Conservation (phyloP, 2,329 filamentous ascomycete species). For the Colletotrichum lini region DNA sequence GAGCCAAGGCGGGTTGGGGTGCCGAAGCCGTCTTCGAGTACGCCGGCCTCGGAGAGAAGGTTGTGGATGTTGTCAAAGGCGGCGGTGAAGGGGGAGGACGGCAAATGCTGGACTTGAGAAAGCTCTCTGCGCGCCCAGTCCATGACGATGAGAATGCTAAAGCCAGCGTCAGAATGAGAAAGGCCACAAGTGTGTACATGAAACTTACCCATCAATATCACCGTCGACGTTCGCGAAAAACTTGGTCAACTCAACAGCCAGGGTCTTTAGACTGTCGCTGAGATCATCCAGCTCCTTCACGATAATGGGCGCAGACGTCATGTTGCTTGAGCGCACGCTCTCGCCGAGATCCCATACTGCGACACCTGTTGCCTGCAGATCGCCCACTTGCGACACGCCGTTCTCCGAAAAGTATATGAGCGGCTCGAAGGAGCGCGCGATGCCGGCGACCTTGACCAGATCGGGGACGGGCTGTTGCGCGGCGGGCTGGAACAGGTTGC, state of each 20-base stretch:
- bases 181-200: constrained; percentile 22
- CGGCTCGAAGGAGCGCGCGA: constrained; percentile 93
- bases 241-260: constrained; percentile 87
- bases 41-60: constrained; percentile 75
- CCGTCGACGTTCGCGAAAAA: constrained; percentile 96
- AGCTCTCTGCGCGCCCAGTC: constrained; percentile 94
- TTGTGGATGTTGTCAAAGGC: constrained; percentile 89
- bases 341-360: constrained; percentile 96
- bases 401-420: constrained; percentile 96
- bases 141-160: constrained; percentile 91
- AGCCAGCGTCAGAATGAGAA: constrained; percentile 1
- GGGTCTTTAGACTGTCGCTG: constrained; percentile 85
- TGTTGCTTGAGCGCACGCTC: constrained; percentile 89
- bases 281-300: constrained; percentile 88
- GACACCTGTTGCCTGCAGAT: constrained; percentile 90
- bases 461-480: constrained; percentile 80
- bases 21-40: constrained; percentile 69
- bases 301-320: constrained; percentile 90
- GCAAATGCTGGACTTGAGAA: constrained; percentile 74
- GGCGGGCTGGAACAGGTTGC: constrained; percentile 78
- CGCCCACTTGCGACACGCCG: constrained; percentile 86
- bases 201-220: constrained; percentile 83
- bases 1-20: constrained; percentile 78
- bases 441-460: constrained; percentile 88
- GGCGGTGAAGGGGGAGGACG: constrained; percentile 75